Evolutionary conservation across 1,284 basidiomycete species (phyloP), one percentile per base, ranked within the genome.

Genomic region (Leccinum griseonigrum): DNA sequence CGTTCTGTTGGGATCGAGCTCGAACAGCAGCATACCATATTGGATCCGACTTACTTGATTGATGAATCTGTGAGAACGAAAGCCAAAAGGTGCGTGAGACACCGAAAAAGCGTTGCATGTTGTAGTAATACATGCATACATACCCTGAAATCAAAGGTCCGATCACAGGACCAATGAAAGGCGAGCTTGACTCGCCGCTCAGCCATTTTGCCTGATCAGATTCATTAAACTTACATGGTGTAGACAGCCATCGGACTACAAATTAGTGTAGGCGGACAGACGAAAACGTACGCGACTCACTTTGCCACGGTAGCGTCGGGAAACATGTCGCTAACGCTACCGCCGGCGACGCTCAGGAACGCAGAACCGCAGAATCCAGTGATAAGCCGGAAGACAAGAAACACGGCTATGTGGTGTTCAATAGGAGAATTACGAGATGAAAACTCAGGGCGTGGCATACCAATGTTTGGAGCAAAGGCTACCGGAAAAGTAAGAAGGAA

Each of bases 271-370:
- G 58, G 56, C 11, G 55, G 13, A 8, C 54, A 28, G 14, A 51
- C 28, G 38, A 31, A 26, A 43, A 29, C 32, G 54, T 58, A 57
- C 13, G 29, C 54, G 4, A 79, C 87, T 65, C 68, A 91, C 85
- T 80, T 87, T 56, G 84, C 88, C 9, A 94, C 86, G 16, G 82
- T 78, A 0, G 74, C 69, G 64, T 90, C 85, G 0, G 77, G 72
- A 68, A 92, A 94, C 60, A 93, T 71, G 71, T 94, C 93, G 22
- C 86, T 86, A 18, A 94, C 84, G 55, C 85, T 88, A 3, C 92
- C 92, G 0, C 93, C 93, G 0, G 89, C 87, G 1, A 95, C 92
- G 60, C 85, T 88, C 26, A 95, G 76, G 73, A 95, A 95, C 0
- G 91, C 87, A 0, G 88, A 79, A 1, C 91, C 84, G 61, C 81